Base-by-base conservation (phyloP, 106 monocot species). In the Dactylorhiza incarnata region DNA sequence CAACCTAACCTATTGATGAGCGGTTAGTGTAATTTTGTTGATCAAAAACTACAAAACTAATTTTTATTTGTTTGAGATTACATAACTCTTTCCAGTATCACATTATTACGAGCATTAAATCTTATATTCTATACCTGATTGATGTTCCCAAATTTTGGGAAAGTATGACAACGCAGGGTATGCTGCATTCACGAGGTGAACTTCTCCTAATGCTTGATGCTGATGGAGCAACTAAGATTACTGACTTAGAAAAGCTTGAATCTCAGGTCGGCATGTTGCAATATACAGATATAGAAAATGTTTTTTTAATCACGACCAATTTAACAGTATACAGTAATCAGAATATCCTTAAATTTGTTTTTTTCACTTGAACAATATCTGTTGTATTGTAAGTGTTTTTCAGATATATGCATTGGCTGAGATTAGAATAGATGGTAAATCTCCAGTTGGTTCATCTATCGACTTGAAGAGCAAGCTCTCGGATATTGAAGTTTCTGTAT, bases 191-290 rank as follows among this genome's bases (percentile, higher is more conserved):
- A 67, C 89, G 99, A 78, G 99, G 99, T 65, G 86, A 99, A 74
- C 77, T 99, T 51, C 85, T 99, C 58, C 77, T 99, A 24, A 99
- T 99, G 99, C 94, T 99, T 83, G 99, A 99, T 82, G 99, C 99
- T 83, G 99, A 99, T 86, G 99, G 99, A 11, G 99, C 99, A 76
- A 99, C 94, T 37, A 94, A 94, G 76, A 78, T 99, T 23, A 94
- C 94, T 65, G 99, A 94, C 76, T 58, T 99, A 9, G 91, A 94
- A 82, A 99, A 92, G 76, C 94, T 99, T 78, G 99, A 99, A 88
- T 79, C 78, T 37, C 85, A 94, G 99, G 99, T 94, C 10, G 75
- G 79, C 55, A 15, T 20, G 6, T 16, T 7, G 45, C 7, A 29
- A 23, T 65, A 65, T 65, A 26, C 1, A 25, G 16, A 17, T 65